Evolutionary conservation across 139 green algal species (phyloP), one percentile per base, ranked within the genome.

Genomic region (Coccomyxa sp.): DNA sequence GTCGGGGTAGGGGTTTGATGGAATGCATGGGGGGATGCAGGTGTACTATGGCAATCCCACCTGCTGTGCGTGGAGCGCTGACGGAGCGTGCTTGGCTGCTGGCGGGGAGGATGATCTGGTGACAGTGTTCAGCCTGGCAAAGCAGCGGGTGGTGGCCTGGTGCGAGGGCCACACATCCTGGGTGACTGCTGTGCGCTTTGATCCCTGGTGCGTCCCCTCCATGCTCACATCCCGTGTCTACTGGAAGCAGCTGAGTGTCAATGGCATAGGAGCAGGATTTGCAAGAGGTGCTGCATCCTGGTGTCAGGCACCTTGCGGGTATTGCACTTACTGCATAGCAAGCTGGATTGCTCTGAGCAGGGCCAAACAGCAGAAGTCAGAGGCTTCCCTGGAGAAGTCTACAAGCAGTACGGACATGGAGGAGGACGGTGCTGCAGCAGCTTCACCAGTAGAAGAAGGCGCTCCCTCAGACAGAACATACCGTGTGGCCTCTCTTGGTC

Each of bases 61-160:
- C 33, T 98, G 95, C 87, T 93, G 89, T 41, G 85, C 89, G n/a
- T 98, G 94, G 91, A 95, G 87, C 79, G 79, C 78, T 9, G 94
- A 98, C 74, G 88, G 89, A 6, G 81, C 73, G 12, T 95, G 92
- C 75, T 82, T 98, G 50, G 91, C 94, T 0, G 83, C 90, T 4
- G 95, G 95, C 0, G 92, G 95, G 0, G 95, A 98, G 82, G 95
- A 98, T 69, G 95, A 98, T 79, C 84, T 98, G 44, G 89, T 98
- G n/a, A 39, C 85, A 8, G 75, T 97, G 8, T 98, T 91, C 79
- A 78, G 55, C 40, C 6, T 88, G 36, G 35, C 78, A 70, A 81
- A 90, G 82, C 81, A 79, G 0, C 79, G 73, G 35, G 82, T 93
- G 7, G 88, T 97, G 34, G 87, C 88, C 10, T 92, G 90, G 82